phyloP scores from a whole-genome alignment of 2,329 filamentous ascomycete genomes.

The Pseudogymnoascus sp. region DNA sequence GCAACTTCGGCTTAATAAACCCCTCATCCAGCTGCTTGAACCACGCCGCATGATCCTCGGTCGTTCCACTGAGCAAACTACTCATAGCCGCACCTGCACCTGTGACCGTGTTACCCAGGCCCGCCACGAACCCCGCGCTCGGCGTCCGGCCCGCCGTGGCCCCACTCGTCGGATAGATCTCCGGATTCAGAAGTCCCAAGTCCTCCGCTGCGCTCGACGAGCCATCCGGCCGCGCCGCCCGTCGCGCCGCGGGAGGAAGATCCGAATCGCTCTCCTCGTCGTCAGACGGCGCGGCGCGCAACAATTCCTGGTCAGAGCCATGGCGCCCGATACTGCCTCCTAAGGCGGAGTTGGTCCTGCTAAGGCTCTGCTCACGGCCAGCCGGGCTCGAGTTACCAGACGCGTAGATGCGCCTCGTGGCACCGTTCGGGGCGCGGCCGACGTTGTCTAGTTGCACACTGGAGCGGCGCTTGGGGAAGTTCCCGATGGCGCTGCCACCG shows the following conservation, averaged over 20 bases:
- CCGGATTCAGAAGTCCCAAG: neutral
- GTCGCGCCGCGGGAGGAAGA: constrained; percentile 52
- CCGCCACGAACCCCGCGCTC: constrained; percentile 10
- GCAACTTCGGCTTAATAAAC: constrained; percentile 84
- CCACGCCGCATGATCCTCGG: constrained; percentile 81
- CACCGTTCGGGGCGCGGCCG: constrained; percentile 38
- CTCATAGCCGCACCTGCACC: constrained; percentile 66
- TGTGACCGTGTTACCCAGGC: constrained; percentile 37
- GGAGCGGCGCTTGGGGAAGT: constrained; percentile 58
- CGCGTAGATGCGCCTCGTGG: constrained; percentile 28
- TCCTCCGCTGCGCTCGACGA: constrained; percentile 34
- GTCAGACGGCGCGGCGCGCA: constrained; percentile 38
- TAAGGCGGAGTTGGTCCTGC: constrained; percentile 43
- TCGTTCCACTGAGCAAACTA: constrained; percentile 67
- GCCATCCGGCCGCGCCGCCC: constrained; percentile 16
- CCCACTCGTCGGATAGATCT: constrained; percentile 12
- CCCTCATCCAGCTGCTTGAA: constrained; percentile 93
- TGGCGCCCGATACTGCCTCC: constrained; percentile 31
- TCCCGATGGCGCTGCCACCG: constrained; percentile 64
- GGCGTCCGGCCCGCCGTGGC: constrained; percentile 34
- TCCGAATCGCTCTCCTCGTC: constrained; percentile 62
- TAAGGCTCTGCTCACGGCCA: constrained; percentile 38
- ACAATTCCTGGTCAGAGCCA: constrained; percentile 51
- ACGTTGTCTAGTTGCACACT: constrained; percentile 49
- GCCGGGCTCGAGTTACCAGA: constrained; percentile 30